Conservation (phyloP, 257 asterid species). For the Schizonepeta tenuifolia region DNA sequence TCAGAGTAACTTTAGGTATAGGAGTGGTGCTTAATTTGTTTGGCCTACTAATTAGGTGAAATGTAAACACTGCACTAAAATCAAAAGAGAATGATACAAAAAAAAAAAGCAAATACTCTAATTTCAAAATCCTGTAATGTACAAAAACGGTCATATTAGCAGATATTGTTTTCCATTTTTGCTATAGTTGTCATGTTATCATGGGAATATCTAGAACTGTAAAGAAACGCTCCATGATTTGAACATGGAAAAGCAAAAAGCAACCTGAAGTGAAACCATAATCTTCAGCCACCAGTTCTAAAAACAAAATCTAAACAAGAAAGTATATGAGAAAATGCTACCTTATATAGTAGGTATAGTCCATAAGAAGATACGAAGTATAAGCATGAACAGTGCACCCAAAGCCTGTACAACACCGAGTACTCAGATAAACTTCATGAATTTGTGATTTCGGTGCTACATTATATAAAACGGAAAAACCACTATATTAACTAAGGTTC, state of each 20-base stretch:
- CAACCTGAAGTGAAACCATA: not conserved
- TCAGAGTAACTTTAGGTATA: not conserved
- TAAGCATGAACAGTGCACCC: slow-evolving; percentile 90
- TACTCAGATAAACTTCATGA: slow-evolving; percentile 16
- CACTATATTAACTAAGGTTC: too few relatives aligned
- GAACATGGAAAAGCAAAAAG: slow-evolving; percentile 12
- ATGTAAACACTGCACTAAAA: not conserved
- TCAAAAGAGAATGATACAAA: not conserved
- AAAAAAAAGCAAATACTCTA: not conserved
- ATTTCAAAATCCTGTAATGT: slow-evolving; percentile 3
- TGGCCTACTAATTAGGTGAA: not conserved
- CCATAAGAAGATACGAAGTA: slow-evolving; percentile 81
- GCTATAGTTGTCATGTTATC: not conserved
- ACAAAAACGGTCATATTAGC: not conserved
- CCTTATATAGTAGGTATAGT: slow-evolving; percentile 86
- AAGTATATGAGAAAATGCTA: slow-evolving; percentile 35
- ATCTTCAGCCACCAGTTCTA: not conserved
- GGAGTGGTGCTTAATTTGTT: not conserved
- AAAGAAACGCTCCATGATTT: not conserved
- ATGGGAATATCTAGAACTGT: slow-evolving; percentile 14
- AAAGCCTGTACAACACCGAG: slow-evolving; percentile 73
- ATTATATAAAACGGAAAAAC: not conserved
- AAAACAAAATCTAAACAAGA: slow-evolving; percentile 6
- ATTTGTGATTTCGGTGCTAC: not conserved
- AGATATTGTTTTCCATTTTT: not conserved